These are phyloP conservation scores for Emergomyces orientalis DNA, from an alignment of 2,329 filamentous ascomycete species.

Conservation along the genomic window DNA sequence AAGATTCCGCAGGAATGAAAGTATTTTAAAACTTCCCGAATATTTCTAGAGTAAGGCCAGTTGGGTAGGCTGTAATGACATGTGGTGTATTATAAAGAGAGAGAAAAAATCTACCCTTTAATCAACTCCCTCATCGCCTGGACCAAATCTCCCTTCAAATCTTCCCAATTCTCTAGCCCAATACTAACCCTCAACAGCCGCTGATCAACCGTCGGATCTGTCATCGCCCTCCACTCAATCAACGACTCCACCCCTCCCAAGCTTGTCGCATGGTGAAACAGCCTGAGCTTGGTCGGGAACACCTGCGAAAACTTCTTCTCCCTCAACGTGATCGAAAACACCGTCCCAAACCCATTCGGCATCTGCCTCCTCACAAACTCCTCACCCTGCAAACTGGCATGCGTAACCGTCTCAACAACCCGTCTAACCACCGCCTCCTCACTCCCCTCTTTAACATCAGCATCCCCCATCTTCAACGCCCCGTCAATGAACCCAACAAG, in stretches of 20 bases:
- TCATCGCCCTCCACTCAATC: slow-evolving; percentile 94
- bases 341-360: slow-evolving; percentile 81
- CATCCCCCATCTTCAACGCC: slow-evolving; percentile 34
- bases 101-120: slow-evolving; percentile 24
- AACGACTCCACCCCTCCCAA: slow-evolving; percentile 88
- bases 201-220: slow-evolving; percentile 62
- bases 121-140: slow-evolving; percentile 53
- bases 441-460: slow-evolving; percentile 31
- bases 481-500: slow-evolving; percentile 64
- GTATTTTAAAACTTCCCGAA: no score
- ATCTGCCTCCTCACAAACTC: slow-evolving; percentile 77
- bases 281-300: slow-evolving; percentile 65
- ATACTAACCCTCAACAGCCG: slow-evolving; percentile 71
- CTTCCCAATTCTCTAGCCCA: slow-evolving; percentile 78
- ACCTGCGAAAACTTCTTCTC: slow-evolving; percentile 51
- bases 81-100: no score
- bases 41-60: no score
- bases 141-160: slow-evolving; percentile 66
- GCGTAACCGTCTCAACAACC: slow-evolving; percentile 54
- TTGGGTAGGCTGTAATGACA: no score
- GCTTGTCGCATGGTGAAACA: slow-evolving; percentile 94
- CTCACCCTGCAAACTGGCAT: slow-evolving; percentile 69
- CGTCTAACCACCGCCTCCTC: slow-evolving; percentile 41
- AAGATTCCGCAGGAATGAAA: no score
- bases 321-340: slow-evolving; percentile 67